These are phyloP conservation scores for Harringtonia aguacate DNA, from an alignment of 2,329 filamentous ascomycete species.

Conservation along the genomic window DNA sequence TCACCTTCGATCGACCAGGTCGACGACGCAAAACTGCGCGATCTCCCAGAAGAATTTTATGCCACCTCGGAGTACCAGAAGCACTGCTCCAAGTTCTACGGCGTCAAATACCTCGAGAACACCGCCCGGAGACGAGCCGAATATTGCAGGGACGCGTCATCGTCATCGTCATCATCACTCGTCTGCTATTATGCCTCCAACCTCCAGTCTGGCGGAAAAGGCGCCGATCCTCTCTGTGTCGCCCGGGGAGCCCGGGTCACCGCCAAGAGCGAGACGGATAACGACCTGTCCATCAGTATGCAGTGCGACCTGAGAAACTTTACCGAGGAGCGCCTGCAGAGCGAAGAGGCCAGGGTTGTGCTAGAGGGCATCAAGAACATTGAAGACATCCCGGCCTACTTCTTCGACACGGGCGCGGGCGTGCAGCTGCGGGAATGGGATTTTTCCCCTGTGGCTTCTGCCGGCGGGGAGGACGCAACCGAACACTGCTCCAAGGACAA, in stretches of 20 bases:
- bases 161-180: neutral
- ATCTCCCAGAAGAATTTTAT: neutral
- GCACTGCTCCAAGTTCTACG: neutral
- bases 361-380: constrained; percentile 1
- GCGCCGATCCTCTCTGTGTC: neutral
- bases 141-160: neutral
- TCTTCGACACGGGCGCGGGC: constrained; percentile 14
- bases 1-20: no score
- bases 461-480: neutral
- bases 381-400: constrained; percentile 12
- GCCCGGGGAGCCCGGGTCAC: neutral
- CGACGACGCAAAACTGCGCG: neutral
- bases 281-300: neutral
- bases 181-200: neutral
- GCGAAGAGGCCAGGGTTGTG: neutral
- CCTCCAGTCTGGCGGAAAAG: neutral
- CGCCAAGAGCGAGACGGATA: neutral
- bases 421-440: constrained; percentile 12
- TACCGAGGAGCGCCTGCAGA: neutral
- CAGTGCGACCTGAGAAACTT: neutral
- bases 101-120: neutral
- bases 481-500: neutral
- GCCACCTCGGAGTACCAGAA: neutral
- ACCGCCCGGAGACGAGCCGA: neutral
- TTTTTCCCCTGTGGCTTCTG: neutral